Evolutionary conservation across 2,329 filamentous ascomycete species (phyloP), one percentile per base, ranked within the genome.

Genomic region (Ilyonectria mors-panacis): DNA sequence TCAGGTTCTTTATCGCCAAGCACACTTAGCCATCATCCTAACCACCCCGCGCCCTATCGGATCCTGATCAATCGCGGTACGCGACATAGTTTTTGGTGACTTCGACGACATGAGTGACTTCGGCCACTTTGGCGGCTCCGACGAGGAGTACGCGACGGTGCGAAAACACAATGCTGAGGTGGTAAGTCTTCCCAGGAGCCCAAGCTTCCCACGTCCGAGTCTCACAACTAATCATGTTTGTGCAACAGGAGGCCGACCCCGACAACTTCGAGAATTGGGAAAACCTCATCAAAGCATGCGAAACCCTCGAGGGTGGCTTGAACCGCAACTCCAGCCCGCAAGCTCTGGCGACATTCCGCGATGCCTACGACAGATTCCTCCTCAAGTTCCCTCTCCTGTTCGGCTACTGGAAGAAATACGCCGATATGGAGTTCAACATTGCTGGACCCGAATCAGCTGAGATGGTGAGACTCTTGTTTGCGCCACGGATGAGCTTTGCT

Each of bases 331-430:
- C 96, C 47, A 98, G 93, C 79, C 95, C 96, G 1, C 93, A 97
- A 78, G 94, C 96, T 30, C 94, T 99, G 75, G 91, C 94, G 21
- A 92, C 94, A 12, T 92, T 94, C 63, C 92, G 96, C 81, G 91
- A 93, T 80, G 90, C 93, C 69, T 98, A 97, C 84, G 95, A 99
- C 80, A 90, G 93, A 54, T 97, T 99, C 78, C 91, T 99, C 23
- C 89, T 93, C 68, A 98, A 97, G 78, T 99, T 98, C 72, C 96
- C 96, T 3, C 88, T 98, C 12, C 89, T 98, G 44, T 99, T 98
- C 77, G 96, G 95, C 59, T 99, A 98, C 85, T 99, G 96, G 96
- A 98, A 98, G 85, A 98, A 98, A 81, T 99, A 98, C 87, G 96
- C 96, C 77, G 95, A 98, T 77, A 87, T 97, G 70, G 96, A 99